Evolutionary conservation across 2,329 filamentous ascomycete genomes (phyloP).

Genomic region (Hypoxylon sp.): DNA sequence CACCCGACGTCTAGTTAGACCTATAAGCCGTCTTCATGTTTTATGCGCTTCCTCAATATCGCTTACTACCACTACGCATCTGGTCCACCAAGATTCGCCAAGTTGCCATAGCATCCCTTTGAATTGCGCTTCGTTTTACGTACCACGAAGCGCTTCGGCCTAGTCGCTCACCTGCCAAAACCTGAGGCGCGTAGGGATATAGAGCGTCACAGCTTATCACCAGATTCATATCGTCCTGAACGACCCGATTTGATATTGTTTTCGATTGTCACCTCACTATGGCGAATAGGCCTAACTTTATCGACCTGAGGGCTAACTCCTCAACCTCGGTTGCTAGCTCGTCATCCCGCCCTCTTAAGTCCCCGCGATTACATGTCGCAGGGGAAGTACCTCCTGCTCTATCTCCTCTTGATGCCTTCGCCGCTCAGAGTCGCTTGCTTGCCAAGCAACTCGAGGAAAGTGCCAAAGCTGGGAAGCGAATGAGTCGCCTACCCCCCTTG

Average conservation of each 20-base stretch:
- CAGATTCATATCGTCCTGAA: constrained; percentile 9
- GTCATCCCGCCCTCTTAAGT: constrained; percentile 71
- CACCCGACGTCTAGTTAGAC: constrained; percentile 35
- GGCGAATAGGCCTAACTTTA: constrained; percentile 69
- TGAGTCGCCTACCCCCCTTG: constrained; percentile 88
- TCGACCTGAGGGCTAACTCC: constrained; percentile 73
- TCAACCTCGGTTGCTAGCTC: constrained; percentile 63
- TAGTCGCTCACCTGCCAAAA: constrained; percentile 7
- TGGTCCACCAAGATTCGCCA: constrained; percentile 14
- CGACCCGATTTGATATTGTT: constrained; percentile 4
- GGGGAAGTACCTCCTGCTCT: constrained; percentile 89
- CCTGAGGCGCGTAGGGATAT: constrained; percentile 15
- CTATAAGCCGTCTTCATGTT: constrained; percentile 47
- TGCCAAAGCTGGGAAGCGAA: constrained; percentile 78
- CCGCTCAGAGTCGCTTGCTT: constrained; percentile 88
- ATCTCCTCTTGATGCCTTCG: constrained; percentile 95
- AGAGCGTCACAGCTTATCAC: constrained; percentile 2
- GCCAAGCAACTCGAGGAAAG: constrained; percentile 89
- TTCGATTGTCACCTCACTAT: constrained; percentile 57
- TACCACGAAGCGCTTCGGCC: constrained; percentile 18
- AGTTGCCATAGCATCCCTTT: constrained; percentile 1
- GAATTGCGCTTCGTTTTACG: constrained; percentile 15
- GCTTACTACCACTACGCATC: constrained; percentile 21
- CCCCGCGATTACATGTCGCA: constrained; percentile 82
- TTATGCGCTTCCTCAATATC: constrained; percentile 44